phyloP scores from a whole-genome alignment of 2,329 filamentous ascomycete genomes.

The Gyromitra esculenta region DNA sequence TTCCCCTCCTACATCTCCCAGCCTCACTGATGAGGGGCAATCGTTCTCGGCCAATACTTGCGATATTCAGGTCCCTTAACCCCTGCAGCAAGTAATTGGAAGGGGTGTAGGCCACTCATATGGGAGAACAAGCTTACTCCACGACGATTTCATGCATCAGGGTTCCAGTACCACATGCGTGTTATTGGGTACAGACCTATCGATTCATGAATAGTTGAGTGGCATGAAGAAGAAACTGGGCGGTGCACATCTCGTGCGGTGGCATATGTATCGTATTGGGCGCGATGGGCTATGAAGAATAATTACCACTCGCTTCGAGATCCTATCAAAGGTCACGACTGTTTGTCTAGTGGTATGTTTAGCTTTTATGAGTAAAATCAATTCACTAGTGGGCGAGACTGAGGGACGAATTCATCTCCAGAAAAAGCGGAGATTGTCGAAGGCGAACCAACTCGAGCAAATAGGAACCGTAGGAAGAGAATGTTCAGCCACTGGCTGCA shows the following conservation, averaged over 20 bases:
- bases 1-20: conserved; percentile 23
- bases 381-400: conserved; percentile 18
- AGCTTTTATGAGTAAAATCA: conserved; percentile 32
- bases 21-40: conserved; percentile 45
- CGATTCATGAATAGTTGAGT: conserved; percentile 23
- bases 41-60: conserved; percentile 41
- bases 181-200: conserved; percentile 36
- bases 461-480: conserved; percentile 23
- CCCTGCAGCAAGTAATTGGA: conserved; percentile 42
- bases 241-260: conserved; percentile 31
- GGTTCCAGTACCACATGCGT: conserved; percentile 35
- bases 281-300: conserved; percentile 23
- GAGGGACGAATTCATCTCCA: conserved; percentile 35
- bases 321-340: conserved; percentile 36
- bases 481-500: conserved; percentile 49
- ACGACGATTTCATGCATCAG: conserved; percentile 36
- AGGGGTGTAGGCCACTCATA: conserved; percentile 24
- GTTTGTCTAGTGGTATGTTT: conserved; percentile 38
- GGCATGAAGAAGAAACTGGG: conserved; percentile 24
- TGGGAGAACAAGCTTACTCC: conserved; percentile 26
- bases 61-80: conserved; percentile 25
- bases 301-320: conserved; percentile 30
- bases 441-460: conserved; percentile 25
- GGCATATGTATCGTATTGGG: conserved; percentile 38
- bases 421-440: conserved; percentile 24